Evolutionary conservation across 345 rosid genomes (phyloP).

Genomic region (Citrus sp.): DNA sequence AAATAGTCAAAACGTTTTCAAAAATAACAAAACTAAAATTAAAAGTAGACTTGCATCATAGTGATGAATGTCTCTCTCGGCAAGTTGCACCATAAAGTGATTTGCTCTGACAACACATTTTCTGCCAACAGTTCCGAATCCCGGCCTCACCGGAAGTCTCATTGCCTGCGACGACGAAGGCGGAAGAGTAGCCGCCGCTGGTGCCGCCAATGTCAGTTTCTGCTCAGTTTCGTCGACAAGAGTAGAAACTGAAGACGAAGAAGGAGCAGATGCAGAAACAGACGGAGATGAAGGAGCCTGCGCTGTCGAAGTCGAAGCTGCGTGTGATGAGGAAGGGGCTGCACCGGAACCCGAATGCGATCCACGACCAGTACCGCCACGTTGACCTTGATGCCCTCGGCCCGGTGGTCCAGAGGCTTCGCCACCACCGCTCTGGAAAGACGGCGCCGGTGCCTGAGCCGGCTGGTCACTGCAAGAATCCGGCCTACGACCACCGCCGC

Average conservation of each 20-base stretch:
- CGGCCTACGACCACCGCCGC: conserved; percentile 8
- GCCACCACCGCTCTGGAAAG: background rate
- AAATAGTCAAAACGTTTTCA: background rate
- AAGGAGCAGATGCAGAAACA: background rate
- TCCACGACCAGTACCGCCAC: background rate
- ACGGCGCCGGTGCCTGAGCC: background rate
- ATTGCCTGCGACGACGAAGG: conserved; percentile 48
- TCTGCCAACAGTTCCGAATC: conserved; percentile 36
- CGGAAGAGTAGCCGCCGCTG: conserved; percentile 19
- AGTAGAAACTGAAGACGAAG: background rate
- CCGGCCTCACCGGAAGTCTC: conserved; percentile 41
- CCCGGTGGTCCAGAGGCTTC: background rate
- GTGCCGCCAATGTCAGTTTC: conserved; percentile 11
- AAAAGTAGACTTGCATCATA: conserved; percentile 47
- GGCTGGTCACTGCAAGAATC: conserved; percentile 21
- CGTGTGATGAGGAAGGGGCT: background rate
- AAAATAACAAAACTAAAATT: background rate
- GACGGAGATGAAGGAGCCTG: background rate
- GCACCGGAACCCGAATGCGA: background rate
- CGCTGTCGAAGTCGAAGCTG: background rate
- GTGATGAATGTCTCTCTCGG: conserved; percentile 49
- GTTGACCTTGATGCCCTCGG: background rate
- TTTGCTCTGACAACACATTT: conserved; percentile 52
- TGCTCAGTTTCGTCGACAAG: background rate
- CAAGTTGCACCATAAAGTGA: conserved; percentile 55